A percentile compares a stretch with the other conserved stretches of the same genome.
Conservation (phyloP, 306 rosid species). For the Gastrolobium villosum region DNA sequence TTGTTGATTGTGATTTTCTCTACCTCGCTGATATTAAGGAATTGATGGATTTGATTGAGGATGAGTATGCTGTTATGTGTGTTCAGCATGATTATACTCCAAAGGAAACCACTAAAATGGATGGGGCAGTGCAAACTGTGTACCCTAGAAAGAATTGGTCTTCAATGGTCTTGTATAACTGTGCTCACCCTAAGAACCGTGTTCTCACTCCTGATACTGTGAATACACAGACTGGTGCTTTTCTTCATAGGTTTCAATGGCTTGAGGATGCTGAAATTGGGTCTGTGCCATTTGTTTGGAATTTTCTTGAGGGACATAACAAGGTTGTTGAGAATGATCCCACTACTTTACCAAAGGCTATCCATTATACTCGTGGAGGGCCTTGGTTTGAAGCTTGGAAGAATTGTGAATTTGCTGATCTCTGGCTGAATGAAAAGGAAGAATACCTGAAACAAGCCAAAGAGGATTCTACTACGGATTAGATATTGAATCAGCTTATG, state of each 20-base stretch:
- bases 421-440: slow-evolving; percentile 72
- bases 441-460: slow-evolving; percentile 55
- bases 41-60: slow-evolving; percentile 61
- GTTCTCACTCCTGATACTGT: slow-evolving; percentile 65
- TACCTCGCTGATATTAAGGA: slow-evolving; percentile 72
- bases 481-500: slow-evolving; percentile 9
- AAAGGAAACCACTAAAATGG: slow-evolving; percentile 79
- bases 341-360: slow-evolving; percentile 64
- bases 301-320: slow-evolving; percentile 81
- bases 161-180: slow-evolving; percentile 79
- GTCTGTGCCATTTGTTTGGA: slow-evolving; percentile 77
- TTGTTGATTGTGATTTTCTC: slow-evolving; percentile 82
- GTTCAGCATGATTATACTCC: slow-evolving; percentile 80
- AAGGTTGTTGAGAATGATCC: slow-evolving; percentile 60
- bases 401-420: slow-evolving; percentile 76
- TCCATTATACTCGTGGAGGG: slow-evolving; percentile 82
- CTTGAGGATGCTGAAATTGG: slow-evolving; percentile 78
- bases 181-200: slow-evolving; percentile 71
- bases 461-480: slow-evolving; percentile 49
- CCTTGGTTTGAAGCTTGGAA: slow-evolving; percentile 89
- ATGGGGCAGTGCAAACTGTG: slow-evolving; percentile 78
- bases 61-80: slow-evolving; percentile 72
- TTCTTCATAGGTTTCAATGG: slow-evolving; percentile 82
- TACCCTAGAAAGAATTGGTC: slow-evolving; percentile 86
- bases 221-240: slow-evolving; percentile 75